phyloP scores from a whole-genome alignment of 2,329 filamentous ascomycete genomes.

The Drechslerella coelobrocha region DNA sequence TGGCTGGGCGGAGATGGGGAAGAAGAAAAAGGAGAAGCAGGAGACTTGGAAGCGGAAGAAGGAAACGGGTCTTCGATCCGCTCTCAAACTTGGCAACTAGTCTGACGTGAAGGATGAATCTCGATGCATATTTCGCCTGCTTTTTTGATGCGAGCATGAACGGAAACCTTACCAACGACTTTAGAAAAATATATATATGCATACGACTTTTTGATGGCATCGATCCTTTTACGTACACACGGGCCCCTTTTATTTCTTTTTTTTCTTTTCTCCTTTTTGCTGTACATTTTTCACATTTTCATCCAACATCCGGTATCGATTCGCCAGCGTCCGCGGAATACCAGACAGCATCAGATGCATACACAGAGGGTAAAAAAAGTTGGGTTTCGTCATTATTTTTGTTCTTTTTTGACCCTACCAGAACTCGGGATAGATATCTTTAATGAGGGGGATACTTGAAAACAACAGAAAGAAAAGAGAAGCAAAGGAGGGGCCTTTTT shows the following conservation, averaged over 20 bases:
- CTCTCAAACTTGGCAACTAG: conserved; percentile 47
- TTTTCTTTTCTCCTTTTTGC: conserved; percentile 28
- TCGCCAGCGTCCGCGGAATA: conserved; percentile 10
- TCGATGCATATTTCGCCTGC: background rate
- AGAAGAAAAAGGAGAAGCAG: conserved; percentile 72
- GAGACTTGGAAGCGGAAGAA: conserved; percentile 72
- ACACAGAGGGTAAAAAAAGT: conserved; percentile 33
- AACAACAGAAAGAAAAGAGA: background rate
- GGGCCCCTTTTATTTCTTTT: conserved; percentile 8
- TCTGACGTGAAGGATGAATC: background rate
- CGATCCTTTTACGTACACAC: conserved; percentile 38
- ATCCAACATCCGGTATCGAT: conserved; percentile 32
- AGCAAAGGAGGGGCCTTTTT: background rate
- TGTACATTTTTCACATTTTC: conserved; percentile 50
- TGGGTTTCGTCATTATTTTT: conserved; percentile 28
- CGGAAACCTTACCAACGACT: conserved; percentile 41
- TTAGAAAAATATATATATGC: conserved; percentile 30
- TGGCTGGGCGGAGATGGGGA: conserved; percentile 74
- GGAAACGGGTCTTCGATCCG: conserved; percentile 53
- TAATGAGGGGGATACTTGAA: conserved; percentile 32
- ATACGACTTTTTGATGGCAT: conserved; percentile 50
- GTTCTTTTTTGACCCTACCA: conserved; percentile 10
- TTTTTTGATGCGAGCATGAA: conserved; percentile 29
- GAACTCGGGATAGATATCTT: conserved; percentile 21
- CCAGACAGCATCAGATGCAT: conserved; percentile 9